Conservation (phyloP, 192 early-diverging fungal genomes). For the Gryganskiella cystojenkinii region DNA sequence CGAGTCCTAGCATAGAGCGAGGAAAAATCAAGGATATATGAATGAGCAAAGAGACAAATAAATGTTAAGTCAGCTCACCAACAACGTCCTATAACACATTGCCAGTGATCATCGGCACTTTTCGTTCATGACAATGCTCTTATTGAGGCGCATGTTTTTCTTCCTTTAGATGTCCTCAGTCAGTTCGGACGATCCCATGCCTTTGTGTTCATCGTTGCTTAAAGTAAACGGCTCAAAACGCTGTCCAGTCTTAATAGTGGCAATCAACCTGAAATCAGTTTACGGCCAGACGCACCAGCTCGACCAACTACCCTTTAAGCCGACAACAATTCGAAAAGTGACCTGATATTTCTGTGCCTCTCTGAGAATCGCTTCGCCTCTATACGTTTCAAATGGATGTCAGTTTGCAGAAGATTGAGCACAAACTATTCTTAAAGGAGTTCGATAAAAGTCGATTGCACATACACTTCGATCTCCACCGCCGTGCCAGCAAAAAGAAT, state of each 20-base stretch:
- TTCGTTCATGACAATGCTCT: constrained; percentile 8
- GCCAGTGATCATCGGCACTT: background rate
- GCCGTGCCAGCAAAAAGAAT: constrained; percentile 19
- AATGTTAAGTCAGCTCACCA: constrained; percentile 11
- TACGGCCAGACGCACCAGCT: constrained; percentile 16
- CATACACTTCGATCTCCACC: constrained; percentile 21
- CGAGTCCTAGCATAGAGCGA: constrained; percentile 8
- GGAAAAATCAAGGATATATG: background rate
- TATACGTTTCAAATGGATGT: constrained; percentile 13
- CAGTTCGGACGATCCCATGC: constrained; percentile 17
- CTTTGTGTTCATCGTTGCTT: constrained; percentile 32
- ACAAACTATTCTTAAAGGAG: no score
- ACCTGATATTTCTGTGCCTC: no score
- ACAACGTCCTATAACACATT: constrained; percentile 17
- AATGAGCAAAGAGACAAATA: background rate
- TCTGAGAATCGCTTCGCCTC: constrained; percentile 15
- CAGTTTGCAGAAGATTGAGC: no score
- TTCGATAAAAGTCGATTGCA: no score
- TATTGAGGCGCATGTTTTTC: constrained; percentile 11
- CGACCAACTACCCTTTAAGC: no score
- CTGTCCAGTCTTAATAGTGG: constrained; percentile 16
- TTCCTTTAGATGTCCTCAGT: constrained; percentile 3
- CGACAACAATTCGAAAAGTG: no score
- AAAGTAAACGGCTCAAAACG: constrained; percentile 21
- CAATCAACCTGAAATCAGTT: constrained; percentile 19